Percentiles rank a stretch among this genome's conserved stretches.
Evolutionary conservation across 257 asterid genomes (phyloP).

Genomic region (Nicotiana undulata): DNA sequence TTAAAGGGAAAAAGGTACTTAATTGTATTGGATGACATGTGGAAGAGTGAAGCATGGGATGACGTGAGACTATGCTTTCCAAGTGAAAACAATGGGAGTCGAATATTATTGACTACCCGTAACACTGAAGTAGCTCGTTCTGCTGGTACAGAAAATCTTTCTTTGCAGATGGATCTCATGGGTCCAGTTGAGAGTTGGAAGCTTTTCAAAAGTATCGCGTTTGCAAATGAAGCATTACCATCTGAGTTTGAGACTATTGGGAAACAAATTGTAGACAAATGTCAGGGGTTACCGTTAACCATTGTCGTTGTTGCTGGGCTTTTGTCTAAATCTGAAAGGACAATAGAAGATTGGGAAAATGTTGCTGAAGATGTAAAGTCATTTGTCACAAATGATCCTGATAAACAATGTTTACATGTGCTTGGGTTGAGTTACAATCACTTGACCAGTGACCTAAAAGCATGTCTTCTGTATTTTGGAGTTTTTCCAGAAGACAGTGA

Average conservation of each 20-base stretch:
- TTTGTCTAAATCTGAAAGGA: not conserved
- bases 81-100: slow-evolving; percentile 9
- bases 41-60: not conserved
- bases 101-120: slow-evolving; percentile 10
- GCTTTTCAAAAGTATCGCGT: not conserved
- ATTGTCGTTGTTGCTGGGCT: not conserved
- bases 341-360: not conserved
- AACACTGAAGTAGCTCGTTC: not conserved
- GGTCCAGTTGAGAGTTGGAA: slow-evolving; percentile 5
- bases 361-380: slow-evolving; percentile 2
- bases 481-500: not conserved
- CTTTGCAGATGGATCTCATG: not conserved
- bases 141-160: not conserved
- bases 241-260: not conserved
- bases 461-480: not conserved
- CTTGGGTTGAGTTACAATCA: slow-evolving; percentile 4
- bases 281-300: slow-evolving; percentile 6
- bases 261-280: slow-evolving; percentile 3
- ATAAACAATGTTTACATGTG: not conserved
- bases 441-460: slow-evolving; percentile 8
- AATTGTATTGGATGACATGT: slow-evolving; percentile 16
- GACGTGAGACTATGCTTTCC: slow-evolving; percentile 3
- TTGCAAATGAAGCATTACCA: not conserved
- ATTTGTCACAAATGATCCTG: not conserved
- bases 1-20: not conserved